Evolutionary conservation across 2,329 filamentous ascomycete genomes (phyloP), one percentile per base, ranked within the genome.

Genomic region (Lasiodiplodia theobromae): DNA sequence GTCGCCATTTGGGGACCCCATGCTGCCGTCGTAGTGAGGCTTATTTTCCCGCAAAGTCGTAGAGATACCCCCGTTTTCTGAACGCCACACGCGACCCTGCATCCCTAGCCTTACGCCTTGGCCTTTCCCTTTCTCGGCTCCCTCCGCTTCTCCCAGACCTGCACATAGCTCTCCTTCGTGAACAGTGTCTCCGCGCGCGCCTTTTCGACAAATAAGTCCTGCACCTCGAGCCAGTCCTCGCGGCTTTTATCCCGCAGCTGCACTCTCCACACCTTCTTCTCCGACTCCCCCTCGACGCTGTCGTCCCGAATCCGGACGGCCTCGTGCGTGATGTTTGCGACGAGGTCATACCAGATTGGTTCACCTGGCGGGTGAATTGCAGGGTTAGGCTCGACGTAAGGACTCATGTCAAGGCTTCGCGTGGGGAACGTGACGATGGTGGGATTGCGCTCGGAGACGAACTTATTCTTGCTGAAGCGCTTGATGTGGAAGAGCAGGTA

Each of bases 341-440:
- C 93, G 18, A 99, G 88, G 78, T 99, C 96, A 80, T 99, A 99
- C 84, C 92, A 90, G 73, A 98, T 92, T 1, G 95, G 94, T 77
- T 97, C 93, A 2, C 91, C 88, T 0, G 88, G 88, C 0, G 90
- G 87, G 78, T 91, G 89, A 47, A 91, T 77, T 5, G 85, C 81
- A 0, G 93, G 92, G 75, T 94, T 93, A 0, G 95, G 94, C 81
- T 98, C 93, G 14, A 97, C 93, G 75, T 96, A 98, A 0, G 94
- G 94, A 5, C 90, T 87, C 84, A 97, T 90, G 78, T 99, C 94
- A 10, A 99, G 88, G 52, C 91, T 88, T 76, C 91, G 87, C 4
- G 93, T 91, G 71, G 95, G 93, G 80, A 98, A 99, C 0, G 95
- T 98, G 71, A 99, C 96, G 75, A 99, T 99, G 11, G 96, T 99